Evolutionary conservation across 1,284 basidiomycete species (phyloP), one percentile per base, ranked within the genome.

Genomic region (Singerocomus inundabilis): DNA sequence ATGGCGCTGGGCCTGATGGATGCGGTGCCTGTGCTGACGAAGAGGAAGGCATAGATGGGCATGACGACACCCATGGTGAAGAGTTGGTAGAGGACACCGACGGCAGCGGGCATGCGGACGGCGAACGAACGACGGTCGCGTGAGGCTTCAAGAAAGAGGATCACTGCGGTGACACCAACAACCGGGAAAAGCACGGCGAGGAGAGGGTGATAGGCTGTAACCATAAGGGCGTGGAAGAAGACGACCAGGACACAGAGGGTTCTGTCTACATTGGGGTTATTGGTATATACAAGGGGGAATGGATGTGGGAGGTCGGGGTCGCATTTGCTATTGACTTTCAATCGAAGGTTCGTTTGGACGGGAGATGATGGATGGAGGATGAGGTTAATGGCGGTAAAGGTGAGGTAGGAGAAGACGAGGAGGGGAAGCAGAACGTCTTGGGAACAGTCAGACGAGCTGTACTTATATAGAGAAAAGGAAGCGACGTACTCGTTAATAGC

Each of bases 31-130:
- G 70, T 69, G 33, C 70, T 48, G 47, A 76, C 65, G 52, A 75
- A 71, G 21, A 70, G 44, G 26, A 75, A 54, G 68, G 71, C 73
- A 44, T 75, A 80, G 8, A 76, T 30, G 11, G 77, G 72, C 45
- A 71, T 64, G 30, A 66, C 58, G 39, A 69, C 54, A 8, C 70
- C 78, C 44, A 69, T 58, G n/a, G 70, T 66, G 26, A 64, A 50
- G 26, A 63, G 43, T 52, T 76, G 75, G 59, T 58, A 55, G 21
- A 64, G 33, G 21, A 54, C 28, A 9, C 54, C 45, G 18, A 66
- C 15, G 18, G 21, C 46, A 9, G 51, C 51, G n/a, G 55, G 63
- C 5, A 48, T 28, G 13, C 49, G 44, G n/a, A 64, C 53, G 31
- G 38, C 16, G 21, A 53, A 38, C 4, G 59, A 42, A 7, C 30